These are phyloP conservation scores for Diaporthe helianthi DNA, from an alignment of 2,329 filamentous ascomycete genomes.

Conservation along the genomic window DNA sequence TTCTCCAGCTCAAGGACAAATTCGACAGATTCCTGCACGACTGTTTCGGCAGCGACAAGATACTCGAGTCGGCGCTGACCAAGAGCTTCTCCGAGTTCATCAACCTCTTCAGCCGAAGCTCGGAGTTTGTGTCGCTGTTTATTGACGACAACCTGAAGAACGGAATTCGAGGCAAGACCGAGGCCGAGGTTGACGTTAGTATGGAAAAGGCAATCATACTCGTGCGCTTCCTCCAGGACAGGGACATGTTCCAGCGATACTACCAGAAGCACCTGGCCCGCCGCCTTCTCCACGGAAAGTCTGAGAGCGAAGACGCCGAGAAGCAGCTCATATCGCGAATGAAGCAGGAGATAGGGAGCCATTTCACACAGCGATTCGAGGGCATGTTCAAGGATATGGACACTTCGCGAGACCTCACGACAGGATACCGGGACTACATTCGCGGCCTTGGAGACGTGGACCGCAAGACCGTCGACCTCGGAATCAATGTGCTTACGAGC, in stretches of 20 bases:
- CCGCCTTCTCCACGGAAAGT: conserved; percentile 85
- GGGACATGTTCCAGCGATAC: conserved; percentile 94
- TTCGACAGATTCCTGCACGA: conserved; percentile 80
- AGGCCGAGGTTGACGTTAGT: conserved; percentile 81
- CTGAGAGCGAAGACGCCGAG: conserved; percentile 89
- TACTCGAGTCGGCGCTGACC: conserved; percentile 81
- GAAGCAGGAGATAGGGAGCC: conserved; percentile 95
- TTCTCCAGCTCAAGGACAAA: conserved; percentile 84
- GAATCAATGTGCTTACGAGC: conserved; percentile 85
- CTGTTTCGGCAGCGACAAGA: conserved; percentile 78
- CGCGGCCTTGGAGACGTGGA: conserved; percentile 57
- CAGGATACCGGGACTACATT: conserved; percentile 76
- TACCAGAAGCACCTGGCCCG: conserved; percentile 97
- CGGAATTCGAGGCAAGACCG: conserved; percentile 90
- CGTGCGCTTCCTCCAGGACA: conserved; percentile 87
- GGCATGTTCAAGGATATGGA: conserved; percentile 98
- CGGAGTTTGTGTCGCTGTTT: conserved; percentile 94
- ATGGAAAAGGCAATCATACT: conserved; percentile 90
- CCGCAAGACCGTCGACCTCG: conserved; percentile 75
- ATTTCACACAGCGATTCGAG: conserved; percentile 91
- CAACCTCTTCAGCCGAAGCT: conserved; percentile 83
- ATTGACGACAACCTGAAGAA: conserved; percentile 97
- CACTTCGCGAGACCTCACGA: conserved; percentile 82
- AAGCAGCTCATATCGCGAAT: conserved; percentile 95
- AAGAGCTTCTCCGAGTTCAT: conserved; percentile 93